phyloP scores from a whole-genome alignment of 176 grass and related monocot genomes.

The Triticum urartu region DNA sequence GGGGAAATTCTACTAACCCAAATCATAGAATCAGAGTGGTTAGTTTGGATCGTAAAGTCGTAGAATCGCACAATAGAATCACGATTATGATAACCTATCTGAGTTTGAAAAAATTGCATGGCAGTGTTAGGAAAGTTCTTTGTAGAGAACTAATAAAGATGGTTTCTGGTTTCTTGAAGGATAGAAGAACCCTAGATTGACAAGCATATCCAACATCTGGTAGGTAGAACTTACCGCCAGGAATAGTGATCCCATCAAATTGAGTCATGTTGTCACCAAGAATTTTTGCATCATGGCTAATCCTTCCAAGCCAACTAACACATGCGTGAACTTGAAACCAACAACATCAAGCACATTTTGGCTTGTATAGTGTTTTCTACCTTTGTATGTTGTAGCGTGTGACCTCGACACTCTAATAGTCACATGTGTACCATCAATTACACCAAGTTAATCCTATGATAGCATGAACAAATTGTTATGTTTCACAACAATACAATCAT shows the following conservation, averaged over 20 bases:
- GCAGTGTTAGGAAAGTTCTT: no score
- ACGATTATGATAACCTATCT: no score
- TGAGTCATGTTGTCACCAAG: neutral
- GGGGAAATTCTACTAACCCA: no score
- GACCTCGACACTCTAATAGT: neutral
- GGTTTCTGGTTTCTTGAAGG: neutral
- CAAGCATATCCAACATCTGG: neutral
- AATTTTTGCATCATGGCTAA: neutral
- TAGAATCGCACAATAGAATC: no score
- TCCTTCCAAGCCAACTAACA: neutral
- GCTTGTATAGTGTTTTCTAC: neutral
- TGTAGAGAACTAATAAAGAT: no score
- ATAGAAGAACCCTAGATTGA: neutral
- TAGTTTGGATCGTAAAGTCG: no score
- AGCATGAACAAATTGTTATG: neutral
- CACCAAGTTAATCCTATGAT: neutral
- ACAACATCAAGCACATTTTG: neutral
- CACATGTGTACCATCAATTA: neutral
- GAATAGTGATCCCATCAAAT: neutral
- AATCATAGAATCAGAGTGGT: no score
- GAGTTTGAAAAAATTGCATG: no score
- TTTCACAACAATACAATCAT: neutral
- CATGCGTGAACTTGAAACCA: neutral
- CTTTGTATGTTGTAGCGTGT: neutral
- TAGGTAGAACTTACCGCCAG: neutral